These are phyloP conservation scores for Lonicera japonica DNA, from an alignment of 129 eudicot genomes.

Conservation along the genomic window DNA sequence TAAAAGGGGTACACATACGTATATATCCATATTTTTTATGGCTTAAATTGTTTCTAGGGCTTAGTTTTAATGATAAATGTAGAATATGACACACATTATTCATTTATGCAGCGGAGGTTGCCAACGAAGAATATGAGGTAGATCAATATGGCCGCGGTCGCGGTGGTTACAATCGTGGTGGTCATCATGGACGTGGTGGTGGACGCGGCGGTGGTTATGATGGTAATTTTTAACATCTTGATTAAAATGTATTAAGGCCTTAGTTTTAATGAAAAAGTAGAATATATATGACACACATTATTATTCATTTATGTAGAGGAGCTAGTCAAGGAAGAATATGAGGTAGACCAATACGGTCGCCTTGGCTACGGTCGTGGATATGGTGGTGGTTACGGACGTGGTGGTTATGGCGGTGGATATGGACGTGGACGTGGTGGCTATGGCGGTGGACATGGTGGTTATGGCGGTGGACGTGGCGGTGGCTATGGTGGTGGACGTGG, in stretches of 20 bases:
- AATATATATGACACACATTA: too few relatives aligned
- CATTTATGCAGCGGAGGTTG: conserved; percentile 1
- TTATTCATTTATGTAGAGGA: too few relatives aligned
- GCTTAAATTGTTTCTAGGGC: too few relatives aligned
- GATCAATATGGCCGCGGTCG: neutral
- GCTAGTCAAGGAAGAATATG: too few relatives aligned
- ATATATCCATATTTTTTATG: too few relatives aligned
- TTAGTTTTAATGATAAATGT: too few relatives aligned
- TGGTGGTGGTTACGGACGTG: neutral
- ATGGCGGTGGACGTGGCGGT: neutral
- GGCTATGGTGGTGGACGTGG: neutral
- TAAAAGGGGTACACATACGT: too few relatives aligned
- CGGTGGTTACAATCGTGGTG: neutral
- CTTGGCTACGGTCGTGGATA: too few relatives aligned
- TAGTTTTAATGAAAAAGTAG: too few relatives aligned
- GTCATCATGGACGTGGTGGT: neutral
- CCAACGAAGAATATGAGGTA: neutral
- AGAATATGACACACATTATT: neutral
- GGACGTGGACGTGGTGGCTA: neutral
- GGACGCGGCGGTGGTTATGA: neutral
- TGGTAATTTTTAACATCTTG: too few relatives aligned
- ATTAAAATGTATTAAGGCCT: too few relatives aligned
- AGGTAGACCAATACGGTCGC: too few relatives aligned
- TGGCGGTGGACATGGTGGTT: neutral
- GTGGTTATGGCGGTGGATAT: neutral